These are phyloP conservation scores for Botrytis aclada DNA, from an alignment of 2,329 filamentous ascomycete species.

Conservation along the genomic window DNA sequence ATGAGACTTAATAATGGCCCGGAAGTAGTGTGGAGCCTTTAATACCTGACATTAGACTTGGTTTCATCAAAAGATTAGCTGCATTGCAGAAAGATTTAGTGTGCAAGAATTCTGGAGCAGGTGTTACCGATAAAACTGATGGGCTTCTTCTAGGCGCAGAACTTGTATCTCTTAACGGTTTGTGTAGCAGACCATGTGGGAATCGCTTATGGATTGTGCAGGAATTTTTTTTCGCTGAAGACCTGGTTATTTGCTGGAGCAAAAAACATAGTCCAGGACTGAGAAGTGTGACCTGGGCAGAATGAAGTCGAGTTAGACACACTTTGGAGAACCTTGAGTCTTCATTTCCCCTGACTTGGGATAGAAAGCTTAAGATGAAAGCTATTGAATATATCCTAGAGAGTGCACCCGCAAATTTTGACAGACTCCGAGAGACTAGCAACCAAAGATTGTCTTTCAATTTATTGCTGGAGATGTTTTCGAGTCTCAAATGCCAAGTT, in stretches of 20 bases:
- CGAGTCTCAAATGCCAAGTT: background rate
- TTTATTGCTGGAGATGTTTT: background rate
- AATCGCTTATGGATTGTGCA: background rate
- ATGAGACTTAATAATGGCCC: background rate
- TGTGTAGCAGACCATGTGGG: background rate
- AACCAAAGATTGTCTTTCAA: background rate
- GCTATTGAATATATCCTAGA: background rate
- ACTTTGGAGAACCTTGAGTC: background rate
- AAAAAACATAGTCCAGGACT: background rate
- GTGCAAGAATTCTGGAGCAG: fast-evolving
- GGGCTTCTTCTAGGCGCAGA: background rate
- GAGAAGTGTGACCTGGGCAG: background rate
- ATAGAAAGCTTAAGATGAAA: background rate
- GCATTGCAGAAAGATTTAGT: background rate
- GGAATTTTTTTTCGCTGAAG: background rate
- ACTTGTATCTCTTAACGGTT: background rate
- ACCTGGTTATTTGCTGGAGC: background rate
- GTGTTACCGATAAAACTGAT: background rate
- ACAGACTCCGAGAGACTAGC: background rate
- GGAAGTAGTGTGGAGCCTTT: background rate
- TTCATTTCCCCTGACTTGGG: background rate
- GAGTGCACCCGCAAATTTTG: background rate
- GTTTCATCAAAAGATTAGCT: background rate
- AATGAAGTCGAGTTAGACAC: background rate
- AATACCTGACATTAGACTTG: background rate